phyloP scores from a whole-genome alignment of 2,329 filamentous ascomycete genomes.

The Exophiala bonariae region DNA sequence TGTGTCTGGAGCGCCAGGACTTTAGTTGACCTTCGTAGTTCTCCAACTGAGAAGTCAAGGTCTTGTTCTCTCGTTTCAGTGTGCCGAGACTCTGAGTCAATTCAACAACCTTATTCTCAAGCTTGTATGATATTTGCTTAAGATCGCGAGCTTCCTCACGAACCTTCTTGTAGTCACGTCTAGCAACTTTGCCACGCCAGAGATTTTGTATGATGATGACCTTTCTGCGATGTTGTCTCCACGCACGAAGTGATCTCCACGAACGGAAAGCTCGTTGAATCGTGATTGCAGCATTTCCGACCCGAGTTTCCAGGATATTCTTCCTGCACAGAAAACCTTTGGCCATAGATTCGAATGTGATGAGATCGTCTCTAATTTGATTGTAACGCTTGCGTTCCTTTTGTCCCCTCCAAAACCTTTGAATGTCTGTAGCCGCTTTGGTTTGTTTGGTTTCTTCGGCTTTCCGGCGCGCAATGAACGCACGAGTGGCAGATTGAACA shows the following conservation, averaged over 20 bases:
- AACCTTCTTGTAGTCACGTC: constrained; percentile 82
- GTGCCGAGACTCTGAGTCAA: constrained; percentile 90
- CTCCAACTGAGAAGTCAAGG: constrained; percentile 81
- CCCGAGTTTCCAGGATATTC: constrained; percentile 88
- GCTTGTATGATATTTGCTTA: constrained; percentile 98
- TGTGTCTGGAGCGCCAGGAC: constrained; percentile 91
- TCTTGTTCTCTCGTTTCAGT: constrained; percentile 93
- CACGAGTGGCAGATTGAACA: constrained; percentile 77
- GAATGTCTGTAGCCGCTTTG: constrained; percentile 90
- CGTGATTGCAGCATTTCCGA: constrained; percentile 84
- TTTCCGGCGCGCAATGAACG: constrained; percentile 72
- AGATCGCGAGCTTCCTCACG: constrained; percentile 96
- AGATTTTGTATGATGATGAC: constrained; percentile 86
- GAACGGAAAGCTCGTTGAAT: constrained; percentile 92
- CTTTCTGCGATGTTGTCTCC: constrained; percentile 88
- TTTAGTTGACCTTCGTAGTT: constrained; percentile 96
- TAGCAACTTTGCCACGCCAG: constrained; percentile 82
- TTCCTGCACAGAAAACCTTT: constrained; percentile 91
- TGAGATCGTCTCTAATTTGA: constrained; percentile 76
- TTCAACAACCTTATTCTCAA: constrained; percentile 99
- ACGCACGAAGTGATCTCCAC: constrained; percentile 72
- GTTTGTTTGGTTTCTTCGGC: constrained; percentile 79
- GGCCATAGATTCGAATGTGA: constrained; percentile 83
- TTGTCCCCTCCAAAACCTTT: constrained; percentile 89
- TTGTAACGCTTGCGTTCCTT: constrained; percentile 83